phyloP scores from a whole-genome alignment of 495 filamentous ascomycete genomes.

The Lineolata rhizophorae region DNA sequence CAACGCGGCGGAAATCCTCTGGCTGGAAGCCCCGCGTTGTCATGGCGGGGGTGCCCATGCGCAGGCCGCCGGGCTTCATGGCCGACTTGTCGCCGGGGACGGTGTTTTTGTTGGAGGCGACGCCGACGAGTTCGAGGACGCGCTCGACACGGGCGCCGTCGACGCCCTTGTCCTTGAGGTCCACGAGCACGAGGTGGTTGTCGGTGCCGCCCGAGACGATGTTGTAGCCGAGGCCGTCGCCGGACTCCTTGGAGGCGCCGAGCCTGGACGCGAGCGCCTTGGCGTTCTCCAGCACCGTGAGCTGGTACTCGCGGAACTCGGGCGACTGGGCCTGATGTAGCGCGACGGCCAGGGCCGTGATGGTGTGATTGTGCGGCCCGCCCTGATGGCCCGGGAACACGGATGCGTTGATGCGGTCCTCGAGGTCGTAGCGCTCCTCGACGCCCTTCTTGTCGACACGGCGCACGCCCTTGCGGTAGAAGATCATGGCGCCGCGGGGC shows the following conservation, averaged over 20 bases:
- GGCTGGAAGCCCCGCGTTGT: slow-evolving; percentile 80
- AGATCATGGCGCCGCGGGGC: slow-evolving; percentile 98
- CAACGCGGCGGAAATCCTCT: slow-evolving; percentile 73
- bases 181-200: slow-evolving; percentile 94
- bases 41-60: slow-evolving; percentile 95
- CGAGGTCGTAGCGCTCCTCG: slow-evolving; percentile 88
- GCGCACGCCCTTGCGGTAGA: slow-evolving; percentile 92
- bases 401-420: slow-evolving; percentile 93
- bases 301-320: slow-evolving; percentile 92
- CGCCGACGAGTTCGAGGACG: slow-evolving; percentile 91
- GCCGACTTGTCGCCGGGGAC: slow-evolving; percentile 97
- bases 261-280: slow-evolving; percentile 52
- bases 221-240: slow-evolving; percentile 58
- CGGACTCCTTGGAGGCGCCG: slow-evolving; percentile 38
- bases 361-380: slow-evolving; percentile 99
- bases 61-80: slow-evolving; percentile 81
- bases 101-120: slow-evolving; percentile 98
- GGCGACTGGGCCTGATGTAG: slow-evolving; percentile 83
- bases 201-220: slow-evolving; percentile 93
- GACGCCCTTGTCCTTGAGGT: slow-evolving; percentile 55
- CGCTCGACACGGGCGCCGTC: slow-evolving; percentile 95
- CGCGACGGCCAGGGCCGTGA: slow-evolving; percentile 91
- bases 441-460: slow-evolving; percentile 71
- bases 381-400: slow-evolving; percentile 99
- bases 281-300: slow-evolving; percentile 79